Evolutionary conservation across 345 rosid genomes (phyloP), one percentile per base, ranked within the genome.

Genomic region (Physaria fendleri): DNA sequence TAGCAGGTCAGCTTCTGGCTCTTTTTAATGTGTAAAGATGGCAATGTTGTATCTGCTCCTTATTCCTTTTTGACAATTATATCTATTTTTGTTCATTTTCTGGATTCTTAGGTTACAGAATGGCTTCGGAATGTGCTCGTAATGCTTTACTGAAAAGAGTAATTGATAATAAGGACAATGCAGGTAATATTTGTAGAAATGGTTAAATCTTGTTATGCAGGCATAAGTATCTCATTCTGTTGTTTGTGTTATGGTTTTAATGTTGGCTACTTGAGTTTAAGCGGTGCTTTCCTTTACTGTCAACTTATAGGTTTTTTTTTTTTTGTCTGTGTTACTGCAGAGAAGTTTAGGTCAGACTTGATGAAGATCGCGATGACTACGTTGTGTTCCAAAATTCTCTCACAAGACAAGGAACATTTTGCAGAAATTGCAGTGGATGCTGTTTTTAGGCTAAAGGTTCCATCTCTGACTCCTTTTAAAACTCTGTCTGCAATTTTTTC

Each of bases 51-150:
- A 8, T 50, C 5, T 3, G 37, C 51, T 64, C 39, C 15, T 14
- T 58, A 1, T 35, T 27, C 0, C 5, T 0, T 5, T 2, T 2
- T 51, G 22, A 30, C 23, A 28, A 5, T 33, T 44, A 5, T 51
- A 25, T 58, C 41, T 38, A 3, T 8, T 37, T 55, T 6, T 13
- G 2, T 48, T 14, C 2, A 1, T 28, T 60, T 69, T 15, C 22
- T 53, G 53, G 53, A 71, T 67, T 50, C 68, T 8, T 70, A 91
- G 99, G 99, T 56, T 93, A 66, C 38, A 77, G 99, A 40, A 87
- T 93, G 97, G 99, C 97, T 20, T 84, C 95, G 11, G 95, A 93
- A 71, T 85, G 97, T 69, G 97, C 97, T 48, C 89, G 81, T 41
- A 56, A 81, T 66, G 95, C 94, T 44, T 57, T 93, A 71, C 65